Evolutionary conservation across 2,329 filamentous ascomycete species (phyloP).

Genomic region (Didymella glomerata): DNA sequence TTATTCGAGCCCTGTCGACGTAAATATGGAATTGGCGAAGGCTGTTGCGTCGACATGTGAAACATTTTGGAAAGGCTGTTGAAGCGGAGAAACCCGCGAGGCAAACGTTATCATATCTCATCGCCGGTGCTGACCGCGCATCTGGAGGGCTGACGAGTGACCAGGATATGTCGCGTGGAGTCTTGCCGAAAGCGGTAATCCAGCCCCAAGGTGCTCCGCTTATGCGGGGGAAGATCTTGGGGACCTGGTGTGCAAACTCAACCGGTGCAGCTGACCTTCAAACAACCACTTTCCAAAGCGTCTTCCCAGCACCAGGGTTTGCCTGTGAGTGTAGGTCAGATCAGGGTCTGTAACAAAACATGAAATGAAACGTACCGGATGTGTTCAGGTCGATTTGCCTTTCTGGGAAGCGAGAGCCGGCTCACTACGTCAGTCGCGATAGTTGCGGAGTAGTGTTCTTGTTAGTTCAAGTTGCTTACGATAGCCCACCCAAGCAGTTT

Average conservation of each 20-base stretch:
- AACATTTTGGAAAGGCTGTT: not conserved
- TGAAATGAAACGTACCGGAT: constrained; percentile 20
- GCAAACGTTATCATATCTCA: not conserved
- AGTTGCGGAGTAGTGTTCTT: constrained; percentile 2
- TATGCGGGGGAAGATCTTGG: constrained; percentile 14
- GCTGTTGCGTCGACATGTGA: not conserved
- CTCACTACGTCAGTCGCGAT: constrained; percentile 14
- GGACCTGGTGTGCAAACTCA: constrained; percentile 12
- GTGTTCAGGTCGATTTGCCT: not conserved
- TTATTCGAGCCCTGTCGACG: not conserved
- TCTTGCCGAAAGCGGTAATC: constrained; percentile 7
- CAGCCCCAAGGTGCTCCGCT: constrained; percentile 6
- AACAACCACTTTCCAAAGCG: constrained; percentile 11
- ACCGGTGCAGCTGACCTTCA: constrained; percentile 15
- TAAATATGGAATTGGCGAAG: not conserved
- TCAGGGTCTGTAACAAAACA: constrained; percentile 20
- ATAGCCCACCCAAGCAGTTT: not conserved
- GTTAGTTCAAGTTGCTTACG: not conserved
- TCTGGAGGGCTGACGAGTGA: constrained; percentile 1
- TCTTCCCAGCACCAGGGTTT: constrained; percentile 8
- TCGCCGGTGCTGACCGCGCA: constrained; percentile 7
- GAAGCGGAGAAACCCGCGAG: not conserved
- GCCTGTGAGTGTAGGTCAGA: constrained; percentile 3
- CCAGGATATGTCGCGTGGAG: constrained; percentile 11
- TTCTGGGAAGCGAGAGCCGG: constrained; percentile 11